Percentiles rank a stretch among this genome's conserved stretches.
These are phyloP conservation scores for Nicotiana undulata DNA, from an alignment of 257 asterid species.

Conservation along the genomic window DNA sequence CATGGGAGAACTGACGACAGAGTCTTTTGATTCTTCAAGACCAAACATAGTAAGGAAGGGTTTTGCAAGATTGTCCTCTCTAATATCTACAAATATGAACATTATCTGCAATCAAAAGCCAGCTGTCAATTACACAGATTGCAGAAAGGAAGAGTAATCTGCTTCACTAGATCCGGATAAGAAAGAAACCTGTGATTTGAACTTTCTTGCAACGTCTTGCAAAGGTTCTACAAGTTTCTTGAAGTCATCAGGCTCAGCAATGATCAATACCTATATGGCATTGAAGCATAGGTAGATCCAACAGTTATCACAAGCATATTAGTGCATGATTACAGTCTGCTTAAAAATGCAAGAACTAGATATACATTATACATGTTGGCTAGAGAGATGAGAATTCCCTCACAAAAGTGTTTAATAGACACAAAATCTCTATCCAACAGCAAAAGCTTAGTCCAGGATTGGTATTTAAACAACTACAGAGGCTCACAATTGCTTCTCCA, in stretches of 20 bases:
- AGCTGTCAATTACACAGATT: not conserved
- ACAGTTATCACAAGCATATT: not conserved
- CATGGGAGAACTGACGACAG: conserved; percentile 33
- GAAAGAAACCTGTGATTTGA: conserved; percentile 63
- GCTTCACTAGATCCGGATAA: not conserved
- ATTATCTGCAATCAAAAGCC: conserved; percentile 50
- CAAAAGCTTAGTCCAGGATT: not conserved
- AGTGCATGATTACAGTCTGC: not conserved
- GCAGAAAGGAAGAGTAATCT: not conserved
- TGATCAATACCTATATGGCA: conserved; percentile 60
- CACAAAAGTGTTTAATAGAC: not conserved
- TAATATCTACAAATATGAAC: conserved; percentile 62
- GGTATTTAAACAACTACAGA: not conserved
- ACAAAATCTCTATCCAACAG: not conserved
- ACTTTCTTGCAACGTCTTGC: conserved; percentile 62
- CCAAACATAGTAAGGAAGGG: conserved; percentile 89
- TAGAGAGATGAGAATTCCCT: not conserved
- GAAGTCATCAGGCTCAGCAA: conserved; percentile 59
- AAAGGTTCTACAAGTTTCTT: conserved; percentile 53
- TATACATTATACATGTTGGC: not conserved
- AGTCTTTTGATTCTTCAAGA: conserved; percentile 63
- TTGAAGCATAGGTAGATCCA: conserved; percentile 2
- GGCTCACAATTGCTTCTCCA: not conserved
- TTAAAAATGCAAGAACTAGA: not conserved
- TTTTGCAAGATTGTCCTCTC: conserved; percentile 82